Conservation (phyloP, 805 yeast species). For the Kuraishia piskuri region DNA sequence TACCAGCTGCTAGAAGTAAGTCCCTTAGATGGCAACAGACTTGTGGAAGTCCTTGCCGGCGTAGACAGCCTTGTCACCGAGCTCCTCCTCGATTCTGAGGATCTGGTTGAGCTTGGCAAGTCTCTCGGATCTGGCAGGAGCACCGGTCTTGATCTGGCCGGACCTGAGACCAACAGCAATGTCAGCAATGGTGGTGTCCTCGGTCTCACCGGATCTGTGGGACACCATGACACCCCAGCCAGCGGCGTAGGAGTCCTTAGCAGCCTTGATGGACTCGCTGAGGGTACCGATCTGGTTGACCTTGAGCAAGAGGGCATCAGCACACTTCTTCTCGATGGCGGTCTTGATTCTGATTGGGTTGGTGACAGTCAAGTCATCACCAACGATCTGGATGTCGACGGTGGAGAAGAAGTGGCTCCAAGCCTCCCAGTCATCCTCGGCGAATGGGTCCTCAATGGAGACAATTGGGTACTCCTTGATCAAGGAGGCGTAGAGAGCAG, state of each 20-base stretch:
- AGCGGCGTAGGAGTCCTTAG: slow-evolving; percentile 88
- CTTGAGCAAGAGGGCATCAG: slow-evolving; percentile 90
- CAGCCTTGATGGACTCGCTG: slow-evolving; percentile 95
- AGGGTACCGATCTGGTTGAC: slow-evolving; percentile 98
- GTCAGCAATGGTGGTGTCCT: slow-evolving; percentile 97
- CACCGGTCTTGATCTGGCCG: slow-evolving; percentile 99
- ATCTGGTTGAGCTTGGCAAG: slow-evolving; percentile 98
- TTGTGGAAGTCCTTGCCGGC: slow-evolving; percentile 90
- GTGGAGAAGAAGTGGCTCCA: slow-evolving; percentile 83
- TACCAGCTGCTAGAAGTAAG: neutral
- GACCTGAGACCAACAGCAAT: slow-evolving; percentile 95
- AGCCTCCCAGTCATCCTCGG: slow-evolving; percentile 99
- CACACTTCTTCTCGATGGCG: slow-evolving; percentile 95
- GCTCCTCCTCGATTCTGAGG: slow-evolving; percentile 96
- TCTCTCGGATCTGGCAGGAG: slow-evolving; percentile 99
- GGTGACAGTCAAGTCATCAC: slow-evolving; percentile 98
- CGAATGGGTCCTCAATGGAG: slow-evolving; percentile 98
- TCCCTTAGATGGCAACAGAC: slow-evolving; percentile 12
- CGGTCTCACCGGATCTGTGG: slow-evolving; percentile 99
- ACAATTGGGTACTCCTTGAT: slow-evolving; percentile 92
- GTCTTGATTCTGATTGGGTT: slow-evolving; percentile 91
- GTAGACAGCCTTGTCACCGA: slow-evolving; percentile 94
- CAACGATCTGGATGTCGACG: slow-evolving; percentile 83
- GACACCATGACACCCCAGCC: slow-evolving; percentile 99
- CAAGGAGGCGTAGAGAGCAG: slow-evolving; percentile 73